Evolutionary conservation across 1,284 basidiomycete genomes (phyloP).

Genomic region (Ceratobasidium sp.): DNA sequence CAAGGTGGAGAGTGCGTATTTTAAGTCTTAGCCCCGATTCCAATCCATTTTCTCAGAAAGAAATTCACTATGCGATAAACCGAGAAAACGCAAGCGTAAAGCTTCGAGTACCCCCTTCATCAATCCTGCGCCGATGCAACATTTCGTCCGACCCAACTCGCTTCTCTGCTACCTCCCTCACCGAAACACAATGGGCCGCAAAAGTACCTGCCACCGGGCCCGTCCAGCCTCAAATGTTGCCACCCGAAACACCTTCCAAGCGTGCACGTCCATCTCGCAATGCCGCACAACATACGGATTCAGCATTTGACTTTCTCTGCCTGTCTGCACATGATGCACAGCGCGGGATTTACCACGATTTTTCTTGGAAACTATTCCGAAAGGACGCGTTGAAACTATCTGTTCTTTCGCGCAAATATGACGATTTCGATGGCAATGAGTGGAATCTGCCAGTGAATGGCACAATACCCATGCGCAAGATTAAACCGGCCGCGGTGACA

Average conservation of each 20-base stretch:
- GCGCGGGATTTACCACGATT: conserved; percentile 40
- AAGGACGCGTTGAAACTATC: conserved; percentile 32
- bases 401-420: conserved; percentile 18
- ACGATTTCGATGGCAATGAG: conserved; percentile 37
- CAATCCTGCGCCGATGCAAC: conserved; percentile 44
- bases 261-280: conserved; percentile 34
- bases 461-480: background rate
- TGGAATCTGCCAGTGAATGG: conserved; percentile 36
- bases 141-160: conserved; percentile 38
- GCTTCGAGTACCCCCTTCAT: conserved; percentile 42
- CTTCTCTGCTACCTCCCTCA: conserved; percentile 25
- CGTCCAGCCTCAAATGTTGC: conserved; percentile 23
- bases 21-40: background rate
- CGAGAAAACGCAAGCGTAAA: conserved; percentile 38
- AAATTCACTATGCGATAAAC: conserved; percentile 49
- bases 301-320: conserved; percentile 42
- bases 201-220: background rate
- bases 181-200: conserved; percentile 24
- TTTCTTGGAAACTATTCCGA: conserved; percentile 41
- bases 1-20: conserved; percentile 24
- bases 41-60: conserved; percentile 42
- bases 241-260: conserved; percentile 43
- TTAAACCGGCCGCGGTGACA: conserved; percentile 7
- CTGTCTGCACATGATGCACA: conserved; percentile 43
- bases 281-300: conserved; percentile 23